Evolutionary conservation across 345 rosid genomes (phyloP), one percentile per base, ranked within the genome.

Genomic region (Cardamine chenopodiifolia): DNA sequence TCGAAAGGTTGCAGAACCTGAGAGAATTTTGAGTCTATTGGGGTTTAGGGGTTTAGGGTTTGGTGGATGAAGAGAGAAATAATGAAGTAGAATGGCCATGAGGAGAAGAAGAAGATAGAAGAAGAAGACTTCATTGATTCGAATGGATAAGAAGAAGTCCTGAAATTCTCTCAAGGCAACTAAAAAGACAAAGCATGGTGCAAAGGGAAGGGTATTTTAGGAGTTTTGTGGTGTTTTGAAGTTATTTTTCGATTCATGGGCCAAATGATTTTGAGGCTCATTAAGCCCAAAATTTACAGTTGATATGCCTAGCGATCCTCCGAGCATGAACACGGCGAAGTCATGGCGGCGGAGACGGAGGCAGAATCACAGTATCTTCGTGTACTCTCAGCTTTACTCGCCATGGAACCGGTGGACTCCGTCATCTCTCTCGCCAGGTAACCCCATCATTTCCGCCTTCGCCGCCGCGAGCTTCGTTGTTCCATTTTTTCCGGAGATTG

Each of bases 21-120:
- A 70, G 11, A 40, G 17, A 73, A 78, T 28, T 34, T 44, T 63
- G 52, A 69, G 64, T 25, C 74, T 66, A 8, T 58, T 6, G 45
- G 67, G 59, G 52, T 57, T 82, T 66, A 37, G 63, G 2, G 80
- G 77, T 69, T 64, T 70, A 17, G 48, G 82, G 29, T 72, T 70
- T 62, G 84, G 86, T 29, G 80, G 82, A 71, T 80, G 83, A 17
- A 75, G 72, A 52, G 86, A 79, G 78, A 85, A 80, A 73, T 85
- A 69, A 72, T 79, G 82, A 71, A 81, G 78, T 76, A 87, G 80
- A 80, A 81, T 31, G 84, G 89, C 98, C 96, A 88, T 94, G 82
- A 59, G 82, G 70, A 78, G 65, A 50, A 25, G 74, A 47, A 20
- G 72, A 37, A 54, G 53, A 39, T 42, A 37, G 32, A 39, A 20